Percentiles rank a stretch among this genome's conserved stretches.
Evolutionary conservation across 805 yeast species (phyloP).

Genomic region (Ogataea pilisensis): DNA sequence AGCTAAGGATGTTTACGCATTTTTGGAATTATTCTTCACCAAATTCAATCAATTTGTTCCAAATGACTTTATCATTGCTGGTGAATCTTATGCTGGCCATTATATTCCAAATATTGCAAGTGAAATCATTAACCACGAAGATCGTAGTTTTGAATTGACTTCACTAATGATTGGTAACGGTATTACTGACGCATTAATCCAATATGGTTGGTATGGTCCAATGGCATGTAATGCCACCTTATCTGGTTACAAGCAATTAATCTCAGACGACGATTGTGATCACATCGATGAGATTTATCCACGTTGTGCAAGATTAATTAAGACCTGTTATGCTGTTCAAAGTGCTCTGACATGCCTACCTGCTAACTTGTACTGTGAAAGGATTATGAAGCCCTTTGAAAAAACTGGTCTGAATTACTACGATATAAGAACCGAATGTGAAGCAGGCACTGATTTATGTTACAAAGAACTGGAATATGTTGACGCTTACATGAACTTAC

Average conservation of each 20-base stretch:
- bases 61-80: conserved; percentile 77
- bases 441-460: conserved; percentile 59
- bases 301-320: conserved; percentile 71
- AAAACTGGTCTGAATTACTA: conserved; percentile 87
- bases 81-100: conserved; percentile 93
- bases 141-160: conserved; percentile 55
- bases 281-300: conserved; percentile 64
- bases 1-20: conserved; percentile 76
- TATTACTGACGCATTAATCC: conserved; percentile 78
- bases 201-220: conserved; percentile 75
- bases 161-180: conserved; percentile 91
- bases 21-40: conserved; percentile 73
- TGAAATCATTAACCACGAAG: conserved; percentile 66
- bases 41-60: conserved; percentile 58
- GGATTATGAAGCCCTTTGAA: conserved; percentile 76
- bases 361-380: conserved; percentile 86
- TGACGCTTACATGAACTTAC: conserved; percentile 73
- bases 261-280: conserved; percentile 76
- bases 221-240: conserved; percentile 82
- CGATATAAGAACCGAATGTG: conserved; percentile 81
- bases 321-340: conserved; percentile 71
- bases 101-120: conserved; percentile 87
- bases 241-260: conserved; percentile 76
- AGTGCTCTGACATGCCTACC: conserved; percentile 86
- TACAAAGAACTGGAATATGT: conserved; percentile 75